Evolutionary conservation across 306 rosid species (phyloP).

Genomic region (Spatholobus suberectus): DNA sequence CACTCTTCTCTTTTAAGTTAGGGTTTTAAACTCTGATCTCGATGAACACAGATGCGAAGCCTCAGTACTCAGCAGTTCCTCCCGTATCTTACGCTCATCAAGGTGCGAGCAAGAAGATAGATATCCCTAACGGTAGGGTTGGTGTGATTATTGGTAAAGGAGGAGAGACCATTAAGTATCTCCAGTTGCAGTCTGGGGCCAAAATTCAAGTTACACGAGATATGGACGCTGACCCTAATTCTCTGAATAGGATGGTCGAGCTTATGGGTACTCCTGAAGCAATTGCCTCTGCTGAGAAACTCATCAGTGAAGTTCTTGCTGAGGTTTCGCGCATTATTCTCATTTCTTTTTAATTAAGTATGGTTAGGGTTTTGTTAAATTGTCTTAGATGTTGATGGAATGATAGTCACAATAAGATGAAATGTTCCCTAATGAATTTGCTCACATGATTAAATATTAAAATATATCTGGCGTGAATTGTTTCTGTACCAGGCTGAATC

Average conservation of each 20-base stretch:
- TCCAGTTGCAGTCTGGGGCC: slow-evolving; percentile 93
- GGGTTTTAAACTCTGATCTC: not conserved
- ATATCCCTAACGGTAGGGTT: slow-evolving; percentile 91
- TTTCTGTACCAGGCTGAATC: slow-evolving; percentile 79
- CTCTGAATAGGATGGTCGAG: slow-evolving; percentile 70
- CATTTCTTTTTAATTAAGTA: not conserved
- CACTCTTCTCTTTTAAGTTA: not conserved
- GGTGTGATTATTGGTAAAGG: slow-evolving; percentile 97
- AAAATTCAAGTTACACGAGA: slow-evolving; percentile 97
- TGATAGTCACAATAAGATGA: not conserved
- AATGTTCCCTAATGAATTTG: not conserved
- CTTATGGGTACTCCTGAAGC: slow-evolving; percentile 90
- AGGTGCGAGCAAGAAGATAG: slow-evolving; percentile 82
- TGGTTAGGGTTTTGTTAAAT: not conserved
- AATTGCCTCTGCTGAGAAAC: slow-evolving; percentile 81
- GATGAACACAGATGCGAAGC: slow-evolving; percentile 59
- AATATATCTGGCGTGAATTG: not conserved
- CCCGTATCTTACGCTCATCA: slow-evolving; percentile 65
- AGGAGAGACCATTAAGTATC: slow-evolving; percentile 97
- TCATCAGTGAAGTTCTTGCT: slow-evolving; percentile 87
- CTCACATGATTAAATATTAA: not conserved
- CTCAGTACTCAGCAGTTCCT: slow-evolving; percentile 47
- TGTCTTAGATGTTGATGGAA: not conserved
- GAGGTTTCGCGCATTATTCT: slow-evolving; percentile 54
- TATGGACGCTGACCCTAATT: slow-evolving; percentile 83